Conservation (phyloP, 1,139 yeast species). For the Candida freyschussii region DNA sequence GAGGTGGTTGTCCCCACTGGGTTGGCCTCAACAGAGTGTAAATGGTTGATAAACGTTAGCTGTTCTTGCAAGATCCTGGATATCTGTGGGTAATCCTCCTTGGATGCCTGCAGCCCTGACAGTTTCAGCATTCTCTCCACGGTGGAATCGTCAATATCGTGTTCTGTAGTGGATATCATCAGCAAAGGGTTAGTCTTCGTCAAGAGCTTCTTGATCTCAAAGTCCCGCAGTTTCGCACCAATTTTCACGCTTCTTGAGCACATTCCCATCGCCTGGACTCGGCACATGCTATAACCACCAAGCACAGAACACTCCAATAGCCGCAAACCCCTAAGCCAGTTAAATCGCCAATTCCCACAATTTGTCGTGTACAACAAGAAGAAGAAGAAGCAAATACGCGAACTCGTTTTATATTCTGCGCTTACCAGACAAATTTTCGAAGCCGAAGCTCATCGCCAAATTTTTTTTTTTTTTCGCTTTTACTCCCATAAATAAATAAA, state of each 20-base stretch:
- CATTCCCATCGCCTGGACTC: no score
- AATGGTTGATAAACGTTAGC: conserved; percentile 40
- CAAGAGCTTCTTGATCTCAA: no score
- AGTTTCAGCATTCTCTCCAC: conserved; percentile 32
- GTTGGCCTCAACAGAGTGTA: conserved; percentile 33
- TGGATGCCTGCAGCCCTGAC: conserved; percentile 40
- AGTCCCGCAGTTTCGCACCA: conserved; percentile 2
- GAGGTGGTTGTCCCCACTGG: no score
- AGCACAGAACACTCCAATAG: no score
- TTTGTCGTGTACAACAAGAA: no score
- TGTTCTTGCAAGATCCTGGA: conserved; percentile 38
- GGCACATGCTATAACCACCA: no score
- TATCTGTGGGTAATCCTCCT: conserved; percentile 27
- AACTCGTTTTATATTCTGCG: conserved; percentile 1
- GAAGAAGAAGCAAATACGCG: no score
- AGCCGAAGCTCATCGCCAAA: conserved; percentile 8
- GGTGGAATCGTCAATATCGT: conserved; percentile 12
- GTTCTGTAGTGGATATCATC: no score
- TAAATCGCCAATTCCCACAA: no score
- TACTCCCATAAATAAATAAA: not conserved
- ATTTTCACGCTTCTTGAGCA: no score
- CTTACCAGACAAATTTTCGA: conserved; percentile 4
- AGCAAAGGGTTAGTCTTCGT: no score
- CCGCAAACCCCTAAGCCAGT: no score
- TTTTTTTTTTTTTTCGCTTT: not conserved